Base-by-base conservation (phyloP, 164 flowering plant genomes). In the Stephania japonica region DNA sequence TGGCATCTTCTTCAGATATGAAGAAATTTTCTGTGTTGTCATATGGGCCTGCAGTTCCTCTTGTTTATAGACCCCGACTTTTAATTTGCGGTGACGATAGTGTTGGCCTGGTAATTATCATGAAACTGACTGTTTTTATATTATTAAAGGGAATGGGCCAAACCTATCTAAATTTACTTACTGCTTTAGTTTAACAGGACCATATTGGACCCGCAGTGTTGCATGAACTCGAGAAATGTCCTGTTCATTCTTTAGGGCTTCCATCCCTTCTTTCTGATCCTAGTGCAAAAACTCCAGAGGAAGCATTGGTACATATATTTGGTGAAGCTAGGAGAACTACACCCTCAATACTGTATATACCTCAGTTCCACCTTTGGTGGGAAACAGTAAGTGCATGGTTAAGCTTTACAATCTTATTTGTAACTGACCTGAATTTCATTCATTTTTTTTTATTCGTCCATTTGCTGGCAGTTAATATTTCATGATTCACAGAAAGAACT, bases 251-350 rank as follows among this genome's bases (percentile, higher is more conserved):
- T 80, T 83, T 96, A 41, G 99, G 96, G 47, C 94, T 96, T 80
- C 91, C 99, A 11, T 90, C 98, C 69, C 93, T 96, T 72, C 93
- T 96, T 74, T 96, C 99, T 49, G 99, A 96, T 85, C 99, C 98
- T 77, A 90, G 99, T 86, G 99, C 99, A 68, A 96, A 96, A 84
- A 89, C 92, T 32, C 91, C 99, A 13, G 99, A 96, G 82, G 99
- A 96, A 77, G 99, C 99, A 18, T 78, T 96, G 83, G 98, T 96
- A 59, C 99, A 96, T 79, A 85, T 91, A 79, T 90, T 96, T 89
- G 89, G 97, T 69, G 99, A 96, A 89, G 99, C 99, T 56, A 87
- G 97, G 81, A 93, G 99, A 85, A 89, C 93, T 7, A 90, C 93
- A 56, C 99, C 99, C 38, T 92, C 97, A 53, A 88, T 96, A 62